Evolutionary conservation across 345 rosid species (phyloP).

Genomic region (Psidium guajava): DNA sequence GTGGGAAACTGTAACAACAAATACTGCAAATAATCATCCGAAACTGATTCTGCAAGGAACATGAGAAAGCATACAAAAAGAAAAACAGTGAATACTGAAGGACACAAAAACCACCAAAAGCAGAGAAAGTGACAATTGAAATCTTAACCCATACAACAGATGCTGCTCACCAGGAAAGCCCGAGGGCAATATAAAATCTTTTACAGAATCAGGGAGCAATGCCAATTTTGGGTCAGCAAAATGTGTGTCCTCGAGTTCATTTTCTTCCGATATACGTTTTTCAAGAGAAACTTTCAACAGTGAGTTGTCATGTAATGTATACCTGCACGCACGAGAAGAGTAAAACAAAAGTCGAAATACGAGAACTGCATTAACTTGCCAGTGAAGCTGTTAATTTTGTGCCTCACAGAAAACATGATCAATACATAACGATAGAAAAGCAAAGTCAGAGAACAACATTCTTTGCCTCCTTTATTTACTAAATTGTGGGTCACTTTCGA

Average conservation of each 20-base stretch:
- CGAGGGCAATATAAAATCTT: slow-evolving; percentile 66
- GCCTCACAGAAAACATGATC: not conserved
- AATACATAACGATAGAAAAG: not conserved
- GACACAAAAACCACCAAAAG: not conserved
- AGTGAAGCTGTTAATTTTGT: not conserved
- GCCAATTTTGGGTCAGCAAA: slow-evolving; percentile 16
- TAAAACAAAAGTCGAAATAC: not conserved
- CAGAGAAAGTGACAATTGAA: not conserved
- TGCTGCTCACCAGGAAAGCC: slow-evolving; percentile 69
- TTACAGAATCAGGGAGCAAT: slow-evolving; percentile 54
- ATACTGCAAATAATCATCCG: slow-evolving; percentile 89
- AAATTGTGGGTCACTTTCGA: not conserved
- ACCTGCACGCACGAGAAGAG: slow-evolving; percentile 27
- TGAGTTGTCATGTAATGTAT: slow-evolving; percentile 39
- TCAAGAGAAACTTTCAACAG: not conserved
- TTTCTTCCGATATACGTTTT: not conserved
- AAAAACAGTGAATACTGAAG: not conserved
- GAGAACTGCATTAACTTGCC: not conserved
- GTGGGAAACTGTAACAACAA: slow-evolving; percentile 92
- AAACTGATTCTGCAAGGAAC: slow-evolving; percentile 62
- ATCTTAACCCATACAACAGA: not conserved
- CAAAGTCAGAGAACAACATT: not conserved
- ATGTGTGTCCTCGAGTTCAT: not conserved
- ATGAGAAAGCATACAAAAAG: not conserved
- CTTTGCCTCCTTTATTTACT: not conserved